Evolutionary conservation across 1,284 basidiomycete species (phyloP), one percentile per base, ranked within the genome.

Genomic region (Golubevia pallescens): DNA sequence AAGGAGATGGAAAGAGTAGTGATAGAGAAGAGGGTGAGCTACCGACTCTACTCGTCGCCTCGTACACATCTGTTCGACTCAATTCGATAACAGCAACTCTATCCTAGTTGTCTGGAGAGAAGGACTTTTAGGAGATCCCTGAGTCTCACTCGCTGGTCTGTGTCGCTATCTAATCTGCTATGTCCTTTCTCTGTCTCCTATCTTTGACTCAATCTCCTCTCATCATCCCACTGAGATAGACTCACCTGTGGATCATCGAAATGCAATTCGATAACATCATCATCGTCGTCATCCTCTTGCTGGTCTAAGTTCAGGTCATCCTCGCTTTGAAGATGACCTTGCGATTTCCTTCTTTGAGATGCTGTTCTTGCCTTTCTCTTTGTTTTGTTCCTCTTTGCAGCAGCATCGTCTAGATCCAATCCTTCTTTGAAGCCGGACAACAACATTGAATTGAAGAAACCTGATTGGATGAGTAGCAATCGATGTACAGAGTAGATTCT

Each of bases 401-500:
- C 58, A 13, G 58, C 32, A 21, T 23, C 58, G 19, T 24, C 32
- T 21, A 28, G 21, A 21, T 42, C 58, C 58, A 60, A 6, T 2
- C 58, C 16, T 24, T 65, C 32, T 77, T 74, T 16, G n/a, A 70
- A 79, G 32, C 75, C 78, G 20, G 74, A 75, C 19, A 70, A 73
- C 53, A 81, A 69, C 66, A 81, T 67, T 34, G 75, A 69, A n/a
- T 72, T 64, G 57, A 81, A 81, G 74, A 81, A 81, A 54, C 75
- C 66, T 1, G 78, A 73, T 58, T 81, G 78, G 24, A 78, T 75
- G 51, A 81, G 77, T 10, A 81, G 62, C 60, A 79, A 68, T 20
- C 76, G 70, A 60, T 81, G 78, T 5, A 79, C 62, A 23, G 68
- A 70, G 51, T 81, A 81, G n/a, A 73, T 60, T 3, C 75, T 68